A percentile compares a stretch with the other conserved stretches of the same genome.
Evolutionary conservation across 805 yeast genomes (phyloP).

Genomic region (Saccharomycodes ludwigii): DNA sequence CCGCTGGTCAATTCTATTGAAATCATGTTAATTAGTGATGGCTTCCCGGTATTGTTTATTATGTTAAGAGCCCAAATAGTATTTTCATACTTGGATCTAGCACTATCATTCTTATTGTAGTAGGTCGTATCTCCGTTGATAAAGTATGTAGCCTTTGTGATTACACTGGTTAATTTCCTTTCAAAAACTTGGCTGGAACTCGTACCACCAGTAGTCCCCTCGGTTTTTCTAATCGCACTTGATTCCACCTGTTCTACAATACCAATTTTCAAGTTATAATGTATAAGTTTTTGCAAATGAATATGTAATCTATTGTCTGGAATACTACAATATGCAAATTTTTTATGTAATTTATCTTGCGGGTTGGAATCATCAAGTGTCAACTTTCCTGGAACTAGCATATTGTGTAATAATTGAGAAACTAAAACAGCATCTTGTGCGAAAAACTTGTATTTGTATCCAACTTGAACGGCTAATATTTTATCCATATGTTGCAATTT

Average conservation of each 20-base stretch:
- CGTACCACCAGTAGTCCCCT: slow-evolving; percentile 22
- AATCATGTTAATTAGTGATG: slow-evolving; percentile 11
- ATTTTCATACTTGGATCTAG: background rate
- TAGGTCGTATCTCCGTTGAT: slow-evolving; percentile 20
- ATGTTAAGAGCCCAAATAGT: slow-evolving; percentile 18
- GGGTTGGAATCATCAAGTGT: slow-evolving; percentile 38
- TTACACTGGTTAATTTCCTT: slow-evolving; percentile 56
- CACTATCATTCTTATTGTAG: background rate
- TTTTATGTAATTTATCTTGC: slow-evolving; percentile 36
- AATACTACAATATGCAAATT: slow-evolving; percentile 74
- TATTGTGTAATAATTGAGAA: slow-evolving; percentile 52
- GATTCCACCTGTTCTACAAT: slow-evolving; percentile 79
- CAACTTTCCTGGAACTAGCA: slow-evolving; percentile 59
- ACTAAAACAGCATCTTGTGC: slow-evolving; percentile 75
- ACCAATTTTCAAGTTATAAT: slow-evolving; percentile 69
- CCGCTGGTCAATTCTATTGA: slow-evolving; percentile 72
- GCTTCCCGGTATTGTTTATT: slow-evolving; percentile 9
- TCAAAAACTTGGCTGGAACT: slow-evolving; percentile 50
- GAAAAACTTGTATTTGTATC: slow-evolving; percentile 80
- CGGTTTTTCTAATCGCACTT: slow-evolving; percentile 51
- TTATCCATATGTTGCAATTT: slow-evolving; percentile 53
- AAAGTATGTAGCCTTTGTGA: slow-evolving; percentile 70
- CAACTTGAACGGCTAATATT: slow-evolving; percentile 73
- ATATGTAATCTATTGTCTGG: slow-evolving; percentile 68
- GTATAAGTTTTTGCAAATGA: slow-evolving; percentile 62